Evolutionary conservation across 345 rosid species (phyloP).

Genomic region (Populus deltoides): DNA sequence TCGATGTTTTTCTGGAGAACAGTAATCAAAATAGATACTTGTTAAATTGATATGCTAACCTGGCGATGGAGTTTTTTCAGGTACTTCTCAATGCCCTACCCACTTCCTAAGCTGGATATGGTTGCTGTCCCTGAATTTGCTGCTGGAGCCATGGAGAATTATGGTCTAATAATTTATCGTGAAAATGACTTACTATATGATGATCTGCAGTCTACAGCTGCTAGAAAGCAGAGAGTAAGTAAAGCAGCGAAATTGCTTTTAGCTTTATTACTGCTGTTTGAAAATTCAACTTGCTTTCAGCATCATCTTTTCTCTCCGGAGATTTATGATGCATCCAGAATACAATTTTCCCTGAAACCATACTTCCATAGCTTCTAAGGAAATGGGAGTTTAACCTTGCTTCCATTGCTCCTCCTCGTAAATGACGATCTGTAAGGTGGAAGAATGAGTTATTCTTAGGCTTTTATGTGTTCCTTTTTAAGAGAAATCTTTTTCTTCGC

Average conservation of each 20-base stretch:
- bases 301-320: not conserved
- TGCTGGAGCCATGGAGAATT: constrained; percentile 49
- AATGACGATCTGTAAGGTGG: not conserved
- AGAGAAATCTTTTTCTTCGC: too few species aligned
- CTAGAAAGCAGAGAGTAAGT: constrained; percentile 35
- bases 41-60: not conserved
- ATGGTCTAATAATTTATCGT: constrained; percentile 40
- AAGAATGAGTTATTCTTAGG: not conserved
- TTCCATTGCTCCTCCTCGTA: not conserved
- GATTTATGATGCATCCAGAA: too few species aligned
- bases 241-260: too few species aligned
- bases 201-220: constrained; percentile 31
- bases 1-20: too few species aligned
- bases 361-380: too few species aligned
- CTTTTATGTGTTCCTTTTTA: not conserved
- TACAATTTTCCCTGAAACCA: too few species aligned
- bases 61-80: constrained; percentile 12
- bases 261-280: not conserved
- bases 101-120: constrained; percentile 46
- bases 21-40: not conserved
- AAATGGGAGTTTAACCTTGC: too few species aligned
- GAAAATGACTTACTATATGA: constrained; percentile 27
- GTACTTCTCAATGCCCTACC: constrained; percentile 43
- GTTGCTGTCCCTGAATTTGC: constrained; percentile 44
- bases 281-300: not conserved